These are phyloP conservation scores for Coniella lustricola DNA, from an alignment of 2,329 filamentous ascomycete genomes.

Conservation along the genomic window DNA sequence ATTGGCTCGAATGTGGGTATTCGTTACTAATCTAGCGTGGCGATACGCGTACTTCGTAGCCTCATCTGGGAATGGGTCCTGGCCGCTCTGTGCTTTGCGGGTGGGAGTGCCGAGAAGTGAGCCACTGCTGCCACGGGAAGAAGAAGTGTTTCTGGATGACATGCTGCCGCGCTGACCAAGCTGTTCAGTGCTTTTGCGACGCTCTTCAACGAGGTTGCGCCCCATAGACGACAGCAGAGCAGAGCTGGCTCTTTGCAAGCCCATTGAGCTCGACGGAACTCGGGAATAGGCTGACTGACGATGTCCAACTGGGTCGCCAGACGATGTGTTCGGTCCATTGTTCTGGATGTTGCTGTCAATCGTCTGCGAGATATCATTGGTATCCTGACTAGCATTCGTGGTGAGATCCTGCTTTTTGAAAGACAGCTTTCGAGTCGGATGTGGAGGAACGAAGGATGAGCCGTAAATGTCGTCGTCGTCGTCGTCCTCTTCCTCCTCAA, in stretches of 20 bases:
- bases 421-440: neutral
- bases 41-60: constrained; percentile 4
- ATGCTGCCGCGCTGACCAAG: neutral
- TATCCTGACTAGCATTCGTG: too few relatives aligned
- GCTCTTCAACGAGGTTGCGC: constrained; percentile 6
- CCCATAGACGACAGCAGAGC: constrained; percentile 8
- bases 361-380: too few relatives aligned
- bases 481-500: constrained; percentile 3
- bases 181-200: neutral
- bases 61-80: constrained; percentile 1
- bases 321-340: neutral
- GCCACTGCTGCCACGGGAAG: neutral
- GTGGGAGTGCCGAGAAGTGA: neutral
- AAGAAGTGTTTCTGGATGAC: neutral
- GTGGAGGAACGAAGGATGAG: neutral
- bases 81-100: constrained; percentile 1
- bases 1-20: neutral
- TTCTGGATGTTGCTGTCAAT: neutral
- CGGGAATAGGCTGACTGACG: neutral
- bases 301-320: neutral
- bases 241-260: neutral
- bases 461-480: constrained; percentile 8
- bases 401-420: neutral
- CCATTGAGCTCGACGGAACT: constrained; percentile 1
- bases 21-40: neutral